These are phyloP conservation scores for Takakia lepidozioides DNA, from an alignment of 225 moss, liverwort and hornwort genomes.

Conservation along the genomic window DNA sequence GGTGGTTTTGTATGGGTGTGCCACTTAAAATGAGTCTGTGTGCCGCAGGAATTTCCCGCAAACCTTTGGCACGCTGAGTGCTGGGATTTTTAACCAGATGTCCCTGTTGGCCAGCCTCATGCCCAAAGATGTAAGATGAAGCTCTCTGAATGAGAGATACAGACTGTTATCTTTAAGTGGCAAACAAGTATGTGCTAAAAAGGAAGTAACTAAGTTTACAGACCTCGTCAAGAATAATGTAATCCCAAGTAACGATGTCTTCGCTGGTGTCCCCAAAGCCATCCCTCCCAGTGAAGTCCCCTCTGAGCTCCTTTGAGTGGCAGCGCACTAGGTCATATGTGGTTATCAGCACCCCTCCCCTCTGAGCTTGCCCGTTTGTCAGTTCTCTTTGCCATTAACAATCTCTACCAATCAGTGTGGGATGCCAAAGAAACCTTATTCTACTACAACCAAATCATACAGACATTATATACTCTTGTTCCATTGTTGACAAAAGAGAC, in stretches of 20 bases:
- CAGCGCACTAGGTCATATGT: conserved; percentile 98
- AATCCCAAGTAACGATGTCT: conserved; percentile 79
- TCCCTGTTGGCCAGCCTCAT: conserved; percentile 42
- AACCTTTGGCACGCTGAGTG: conserved; percentile 82
- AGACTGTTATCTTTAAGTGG: no score
- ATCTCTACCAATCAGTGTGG: no score
- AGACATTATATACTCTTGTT: no score
- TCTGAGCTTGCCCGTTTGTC: no score
- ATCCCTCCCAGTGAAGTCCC: conserved; percentile 68
- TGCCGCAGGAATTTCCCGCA: conserved; percentile 74
- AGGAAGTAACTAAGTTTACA: background rate
- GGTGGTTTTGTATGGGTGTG: conserved; percentile 89
- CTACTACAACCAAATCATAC: no score
- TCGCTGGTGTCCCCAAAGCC: conserved; percentile 62
- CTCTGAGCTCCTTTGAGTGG: conserved; percentile 72
- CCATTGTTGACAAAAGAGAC: no score
- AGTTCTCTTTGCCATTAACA: no score
- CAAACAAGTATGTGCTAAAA: no score
- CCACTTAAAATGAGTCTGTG: conserved; percentile 89
- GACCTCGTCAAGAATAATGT: conserved; percentile 92
- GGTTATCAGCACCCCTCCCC: conserved; percentile 84
- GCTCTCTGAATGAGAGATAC: no score
- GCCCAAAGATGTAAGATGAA: no score
- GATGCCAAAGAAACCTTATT: no score
- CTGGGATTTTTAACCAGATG: conserved; percentile 94